Evolutionary conservation across 148 eudicot genomes (phyloP).

Genomic region (Hydrangea macrophylla): DNA sequence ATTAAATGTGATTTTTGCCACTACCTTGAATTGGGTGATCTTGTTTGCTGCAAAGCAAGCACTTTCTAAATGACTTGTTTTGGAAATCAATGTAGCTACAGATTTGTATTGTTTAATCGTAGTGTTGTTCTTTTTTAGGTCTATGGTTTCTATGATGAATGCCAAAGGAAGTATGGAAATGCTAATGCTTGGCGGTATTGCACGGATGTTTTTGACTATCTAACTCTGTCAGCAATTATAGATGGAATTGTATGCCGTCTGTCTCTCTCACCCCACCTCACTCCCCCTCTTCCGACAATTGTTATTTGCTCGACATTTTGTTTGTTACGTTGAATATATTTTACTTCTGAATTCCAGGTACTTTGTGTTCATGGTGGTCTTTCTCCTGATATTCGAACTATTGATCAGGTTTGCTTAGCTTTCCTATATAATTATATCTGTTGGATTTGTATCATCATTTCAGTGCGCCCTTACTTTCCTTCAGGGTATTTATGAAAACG

Average conservation of each 20-base stretch:
- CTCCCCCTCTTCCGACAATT: background rate
- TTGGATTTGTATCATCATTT: background rate
- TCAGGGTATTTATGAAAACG: background rate
- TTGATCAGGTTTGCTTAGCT: constrained; percentile 72
- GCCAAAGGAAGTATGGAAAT: constrained; percentile 99
- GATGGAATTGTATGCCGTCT: constrained; percentile 78
- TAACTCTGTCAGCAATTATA: constrained; percentile 92
- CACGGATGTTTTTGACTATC: constrained; percentile 96
- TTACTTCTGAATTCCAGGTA: constrained; percentile 50
- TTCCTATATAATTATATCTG: constrained; percentile 3
- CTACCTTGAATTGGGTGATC: background rate
- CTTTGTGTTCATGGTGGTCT: constrained; percentile 99
- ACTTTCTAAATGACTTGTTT: background rate
- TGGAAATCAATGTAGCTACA: no score
- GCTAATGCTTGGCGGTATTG: constrained; percentile 99
- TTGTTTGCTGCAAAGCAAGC: background rate
- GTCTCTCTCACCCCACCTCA: constrained; percentile 12
- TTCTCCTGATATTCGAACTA: constrained; percentile 90
- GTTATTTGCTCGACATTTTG: background rate
- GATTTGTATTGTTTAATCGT: background rate
- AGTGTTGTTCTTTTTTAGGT: constrained; percentile 44
- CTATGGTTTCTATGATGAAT: constrained; percentile 97
- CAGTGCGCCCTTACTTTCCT: background rate
- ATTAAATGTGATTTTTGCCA: background rate
- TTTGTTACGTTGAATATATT: background rate